Evolutionary conservation across 495 filamentous ascomycete species (phyloP).

Genomic region (Penicillium lividum): DNA sequence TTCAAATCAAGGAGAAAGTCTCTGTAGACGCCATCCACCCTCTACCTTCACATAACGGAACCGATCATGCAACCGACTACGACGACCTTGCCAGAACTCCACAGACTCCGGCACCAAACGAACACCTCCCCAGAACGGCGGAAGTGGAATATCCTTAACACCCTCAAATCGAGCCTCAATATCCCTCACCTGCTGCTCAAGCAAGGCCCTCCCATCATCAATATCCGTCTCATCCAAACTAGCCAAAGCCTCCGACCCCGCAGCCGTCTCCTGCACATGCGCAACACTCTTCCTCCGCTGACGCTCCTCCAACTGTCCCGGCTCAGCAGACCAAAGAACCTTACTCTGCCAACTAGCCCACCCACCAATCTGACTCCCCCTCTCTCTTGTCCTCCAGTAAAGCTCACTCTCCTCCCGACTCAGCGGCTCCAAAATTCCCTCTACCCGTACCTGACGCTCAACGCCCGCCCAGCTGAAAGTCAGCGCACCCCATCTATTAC

Average conservation of each 20-base stretch:
- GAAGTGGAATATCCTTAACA: constrained; percentile 77
- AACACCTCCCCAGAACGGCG: constrained; percentile 92
- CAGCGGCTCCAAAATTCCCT: constrained; percentile 71
- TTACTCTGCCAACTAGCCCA: constrained; percentile 91
- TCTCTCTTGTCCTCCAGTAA: constrained; percentile 81
- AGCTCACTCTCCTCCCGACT: constrained; percentile 73
- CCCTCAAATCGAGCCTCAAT: constrained; percentile 72
- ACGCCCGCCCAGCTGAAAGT: constrained; percentile 60
- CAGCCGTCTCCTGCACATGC: constrained; percentile 39
- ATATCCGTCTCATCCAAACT: constrained; percentile 63
- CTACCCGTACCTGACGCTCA: constrained; percentile 84
- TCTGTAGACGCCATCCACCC: constrained; percentile 44
- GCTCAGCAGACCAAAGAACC: constrained; percentile 55
- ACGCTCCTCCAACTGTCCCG: constrained; percentile 24
- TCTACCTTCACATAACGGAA: constrained; percentile 76
- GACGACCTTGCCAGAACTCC: constrained; percentile 94
- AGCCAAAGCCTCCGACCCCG: constrained; percentile 36
- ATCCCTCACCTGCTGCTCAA: constrained; percentile 70
- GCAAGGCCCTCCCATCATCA: constrained; percentile 62
- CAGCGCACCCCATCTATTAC: constrained; percentile 47
- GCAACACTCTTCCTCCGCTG: constrained; percentile 36
- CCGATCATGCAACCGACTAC: constrained; percentile 87
- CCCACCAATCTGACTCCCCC: constrained; percentile 82
- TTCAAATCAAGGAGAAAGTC: constrained; percentile 39
- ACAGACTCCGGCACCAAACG: constrained; percentile 81